Conservation (phyloP, 768 basidiomycete species). For the Lentinula detonsa region DNA sequence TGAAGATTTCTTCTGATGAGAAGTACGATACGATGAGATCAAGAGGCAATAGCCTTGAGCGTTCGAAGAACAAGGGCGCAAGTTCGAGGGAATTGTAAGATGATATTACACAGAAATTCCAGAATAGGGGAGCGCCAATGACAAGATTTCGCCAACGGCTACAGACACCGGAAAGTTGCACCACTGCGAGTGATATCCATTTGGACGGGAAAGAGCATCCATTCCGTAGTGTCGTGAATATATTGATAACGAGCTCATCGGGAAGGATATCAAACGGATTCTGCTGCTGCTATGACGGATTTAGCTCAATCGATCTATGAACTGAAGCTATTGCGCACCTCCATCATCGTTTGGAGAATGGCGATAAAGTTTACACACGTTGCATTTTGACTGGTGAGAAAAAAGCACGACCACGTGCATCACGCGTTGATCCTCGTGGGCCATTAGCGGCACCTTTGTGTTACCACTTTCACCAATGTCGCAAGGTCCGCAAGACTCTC, state of each 20-base stretch:
- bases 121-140: conserved; percentile 19
- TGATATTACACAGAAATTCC: conserved; percentile 19
- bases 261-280: conserved; percentile 8
- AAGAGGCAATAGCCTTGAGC: conserved; percentile 17
- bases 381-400: neutral
- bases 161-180: conserved; percentile 19
- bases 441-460: too few species aligned
- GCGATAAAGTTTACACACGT: too few species aligned
- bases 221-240: conserved; percentile 4
- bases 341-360: too few species aligned
- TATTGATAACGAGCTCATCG: conserved; percentile 9
- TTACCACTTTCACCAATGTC: conserved; percentile 36
- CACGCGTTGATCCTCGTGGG: neutral
- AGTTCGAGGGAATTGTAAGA: conserved; percentile 8
- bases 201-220: neutral
- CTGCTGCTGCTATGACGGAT: neutral
- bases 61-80: conserved; percentile 17
- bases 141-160: conserved; percentile 20
- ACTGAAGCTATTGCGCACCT: neutral
- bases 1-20: neutral
- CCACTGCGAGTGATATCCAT: conserved; percentile 9
- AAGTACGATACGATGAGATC: conserved; percentile 14
- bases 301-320: too few species aligned
- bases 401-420: conserved; percentile 3
- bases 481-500: conserved; percentile 41